phyloP scores from a whole-genome alignment of 441 rosid species.

The Adansonia grandidieri region DNA sequence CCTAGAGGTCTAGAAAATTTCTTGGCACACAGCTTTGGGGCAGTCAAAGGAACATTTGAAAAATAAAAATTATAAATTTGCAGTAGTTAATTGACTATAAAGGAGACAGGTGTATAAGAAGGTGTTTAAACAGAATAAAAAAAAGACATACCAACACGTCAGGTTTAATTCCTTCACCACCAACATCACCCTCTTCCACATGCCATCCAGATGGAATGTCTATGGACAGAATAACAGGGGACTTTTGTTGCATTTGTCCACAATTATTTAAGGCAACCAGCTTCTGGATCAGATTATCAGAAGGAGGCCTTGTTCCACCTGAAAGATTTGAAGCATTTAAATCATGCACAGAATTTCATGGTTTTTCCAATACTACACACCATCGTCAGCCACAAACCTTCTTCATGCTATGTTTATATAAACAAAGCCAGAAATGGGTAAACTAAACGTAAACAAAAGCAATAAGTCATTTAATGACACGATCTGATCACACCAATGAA shows the following conservation, averaged over 20 bases:
- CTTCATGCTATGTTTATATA: not conserved
- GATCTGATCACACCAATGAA: not conserved
- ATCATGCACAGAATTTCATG: not conserved
- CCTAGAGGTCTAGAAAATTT: constrained; percentile 77
- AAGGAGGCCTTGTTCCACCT: constrained; percentile 96
- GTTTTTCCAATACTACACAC: not conserved
- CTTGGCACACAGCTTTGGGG: constrained; percentile 91
- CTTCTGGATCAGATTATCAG: constrained; percentile 68
- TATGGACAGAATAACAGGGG: constrained; percentile 64
- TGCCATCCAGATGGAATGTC: constrained; percentile 99
- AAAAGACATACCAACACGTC: constrained; percentile 79
- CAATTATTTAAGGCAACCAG: constrained; percentile 47
- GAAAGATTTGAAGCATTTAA: constrained; percentile 31
- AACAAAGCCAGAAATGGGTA: not conserved
- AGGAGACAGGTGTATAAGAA: not conserved
- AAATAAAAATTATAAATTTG: constrained; percentile 23
- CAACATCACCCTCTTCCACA: constrained; percentile 84
- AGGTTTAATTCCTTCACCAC: constrained; percentile 80
- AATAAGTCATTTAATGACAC: not conserved
- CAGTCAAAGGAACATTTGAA: constrained; percentile 89
- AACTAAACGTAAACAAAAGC: not conserved
- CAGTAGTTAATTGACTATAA: constrained; percentile 26
- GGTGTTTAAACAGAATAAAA: not conserved
- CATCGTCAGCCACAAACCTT: not conserved
- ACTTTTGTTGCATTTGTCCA: constrained; percentile 44